A percentile compares a stretch with the other conserved stretches of the same genome.
phyloP scores from a whole-genome alignment of 306 rosid species.

The Sindora glabra region DNA sequence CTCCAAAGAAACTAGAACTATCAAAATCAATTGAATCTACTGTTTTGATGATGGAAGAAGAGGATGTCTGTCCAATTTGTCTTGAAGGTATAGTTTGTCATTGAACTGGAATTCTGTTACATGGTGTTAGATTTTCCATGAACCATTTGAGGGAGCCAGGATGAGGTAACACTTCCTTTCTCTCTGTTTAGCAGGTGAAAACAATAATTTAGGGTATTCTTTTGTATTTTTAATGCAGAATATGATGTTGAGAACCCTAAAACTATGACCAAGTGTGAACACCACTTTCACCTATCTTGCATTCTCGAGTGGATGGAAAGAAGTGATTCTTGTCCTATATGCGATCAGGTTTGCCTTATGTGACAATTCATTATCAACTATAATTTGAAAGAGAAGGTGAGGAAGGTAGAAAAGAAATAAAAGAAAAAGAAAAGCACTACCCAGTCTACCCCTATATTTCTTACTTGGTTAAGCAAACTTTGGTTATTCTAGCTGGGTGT shows the following conservation, averaged over 20 bases:
- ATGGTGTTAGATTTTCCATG: neutral
- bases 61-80: slow-evolving; percentile 81
- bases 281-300: slow-evolving; percentile 74
- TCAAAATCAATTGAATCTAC: slow-evolving; percentile 28
- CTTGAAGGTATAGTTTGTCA: slow-evolving; percentile 53
- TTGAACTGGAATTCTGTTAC: slow-evolving; percentile 2
- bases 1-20: slow-evolving; percentile 37
- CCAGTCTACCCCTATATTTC: neutral
- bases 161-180: neutral
- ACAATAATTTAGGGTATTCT: neutral
- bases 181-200: neutral
- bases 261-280: slow-evolving; percentile 48
- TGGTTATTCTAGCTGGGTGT: neutral
- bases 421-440: neutral
- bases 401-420: neutral
- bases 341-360: slow-evolving; percentile 48
- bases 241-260: slow-evolving; percentile 58
- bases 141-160: slow-evolving; percentile 4
- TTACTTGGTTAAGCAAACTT: neutral
- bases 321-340: slow-evolving; percentile 69
- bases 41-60: slow-evolving; percentile 47
- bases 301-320: slow-evolving; percentile 81
- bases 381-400: neutral
- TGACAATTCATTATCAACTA: neutral
- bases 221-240: slow-evolving; percentile 32